These are phyloP conservation scores for Phytophthora idaei DNA, from an alignment of 352 stramenopile species.

Conservation along the genomic window DNA sequence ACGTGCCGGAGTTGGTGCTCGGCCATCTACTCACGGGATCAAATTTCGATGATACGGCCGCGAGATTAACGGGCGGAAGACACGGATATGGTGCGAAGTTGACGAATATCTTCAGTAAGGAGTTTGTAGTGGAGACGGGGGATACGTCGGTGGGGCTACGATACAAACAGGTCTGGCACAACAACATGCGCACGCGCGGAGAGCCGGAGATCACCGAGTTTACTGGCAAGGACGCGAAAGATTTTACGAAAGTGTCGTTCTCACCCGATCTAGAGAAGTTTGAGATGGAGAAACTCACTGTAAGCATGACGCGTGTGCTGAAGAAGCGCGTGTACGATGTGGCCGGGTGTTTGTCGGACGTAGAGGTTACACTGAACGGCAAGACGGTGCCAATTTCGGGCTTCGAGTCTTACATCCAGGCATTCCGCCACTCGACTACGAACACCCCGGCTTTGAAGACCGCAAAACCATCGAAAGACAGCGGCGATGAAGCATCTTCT, in stretches of 20 bases:
- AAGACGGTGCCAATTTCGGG: conserved; percentile 85
- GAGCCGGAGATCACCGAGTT: conserved; percentile 87
- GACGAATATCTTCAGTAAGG: conserved; percentile 99
- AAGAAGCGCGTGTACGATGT: conserved; percentile 99
- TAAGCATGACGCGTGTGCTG: conserved; percentile 93
- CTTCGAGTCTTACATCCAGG: conserved; percentile 97
- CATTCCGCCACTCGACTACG: conserved; percentile 83
- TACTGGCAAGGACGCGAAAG: conserved; percentile 73
- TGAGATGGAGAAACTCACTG: conserved; percentile 94
- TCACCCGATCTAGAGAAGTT: conserved; percentile 96
- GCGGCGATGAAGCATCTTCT: conserved; percentile 65
- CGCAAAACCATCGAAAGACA: conserved; percentile 15
- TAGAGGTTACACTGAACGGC: conserved; percentile 94
- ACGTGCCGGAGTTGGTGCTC: conserved; percentile 98
- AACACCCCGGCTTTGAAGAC: conserved; percentile 2
- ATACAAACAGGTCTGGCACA: conserved; percentile 93
- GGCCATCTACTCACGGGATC: conserved; percentile 98
- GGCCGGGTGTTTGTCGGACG: conserved; percentile 94
- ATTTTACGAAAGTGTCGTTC: conserved; percentile 99
- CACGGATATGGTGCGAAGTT: conserved; percentile 98
- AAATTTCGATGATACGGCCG: conserved; percentile 99
- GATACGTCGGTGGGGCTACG: conserved; percentile 86
- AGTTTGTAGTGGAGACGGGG: conserved; percentile 99
- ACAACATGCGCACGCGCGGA: conserved; percentile 96
- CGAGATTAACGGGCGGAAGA: conserved; percentile 96